Conservation (phyloP, 2,329 filamentous ascomycete species). For the Alternaria sp. region DNA sequence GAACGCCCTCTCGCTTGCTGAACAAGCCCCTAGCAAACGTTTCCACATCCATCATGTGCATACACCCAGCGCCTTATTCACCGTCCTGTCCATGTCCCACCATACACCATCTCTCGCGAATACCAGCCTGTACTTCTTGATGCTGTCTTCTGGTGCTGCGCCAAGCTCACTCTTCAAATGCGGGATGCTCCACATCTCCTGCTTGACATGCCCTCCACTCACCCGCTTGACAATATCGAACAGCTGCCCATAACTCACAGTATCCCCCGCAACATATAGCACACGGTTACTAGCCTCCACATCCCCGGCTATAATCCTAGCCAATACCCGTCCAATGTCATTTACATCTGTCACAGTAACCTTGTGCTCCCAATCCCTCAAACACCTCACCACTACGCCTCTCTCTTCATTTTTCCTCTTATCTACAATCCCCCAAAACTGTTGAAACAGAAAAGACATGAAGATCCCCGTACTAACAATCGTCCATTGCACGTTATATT, state of each 20-base stretch:
- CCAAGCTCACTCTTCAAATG: slow-evolving; percentile 58
- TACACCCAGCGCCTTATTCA: slow-evolving; percentile 61
- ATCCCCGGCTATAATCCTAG: slow-evolving; percentile 59
- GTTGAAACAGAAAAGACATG: slow-evolving; percentile 72
- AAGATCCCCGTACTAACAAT: slow-evolving; percentile 76
- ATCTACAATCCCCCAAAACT: slow-evolving; percentile 70
- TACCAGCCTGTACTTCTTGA: slow-evolving; percentile 68
- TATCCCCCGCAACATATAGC: slow-evolving; percentile 69
- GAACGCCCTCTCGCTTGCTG: not conserved
- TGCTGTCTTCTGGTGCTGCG: slow-evolving; percentile 57
- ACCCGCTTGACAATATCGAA: slow-evolving; percentile 62
- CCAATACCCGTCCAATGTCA: slow-evolving; percentile 70
- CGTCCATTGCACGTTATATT: slow-evolving; percentile 63
- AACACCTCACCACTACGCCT: slow-evolving; percentile 57
- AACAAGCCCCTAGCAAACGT: slow-evolving; percentile 44
- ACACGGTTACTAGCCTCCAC: slow-evolving; percentile 52
- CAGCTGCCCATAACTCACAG: slow-evolving; percentile 64
- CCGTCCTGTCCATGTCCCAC: slow-evolving; percentile 64
- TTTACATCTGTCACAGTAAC: slow-evolving; percentile 69
- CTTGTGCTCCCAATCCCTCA: slow-evolving; percentile 68
- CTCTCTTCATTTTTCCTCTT: slow-evolving; percentile 9
- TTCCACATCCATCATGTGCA: slow-evolving; percentile 57
- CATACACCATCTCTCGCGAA: slow-evolving; percentile 68
- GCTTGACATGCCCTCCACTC: slow-evolving; percentile 55
- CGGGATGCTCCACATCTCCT: slow-evolving; percentile 61